Evolutionary conservation across 2,329 filamentous ascomycete genomes (phyloP).

Genomic region (Dothistroma septosporum): DNA sequence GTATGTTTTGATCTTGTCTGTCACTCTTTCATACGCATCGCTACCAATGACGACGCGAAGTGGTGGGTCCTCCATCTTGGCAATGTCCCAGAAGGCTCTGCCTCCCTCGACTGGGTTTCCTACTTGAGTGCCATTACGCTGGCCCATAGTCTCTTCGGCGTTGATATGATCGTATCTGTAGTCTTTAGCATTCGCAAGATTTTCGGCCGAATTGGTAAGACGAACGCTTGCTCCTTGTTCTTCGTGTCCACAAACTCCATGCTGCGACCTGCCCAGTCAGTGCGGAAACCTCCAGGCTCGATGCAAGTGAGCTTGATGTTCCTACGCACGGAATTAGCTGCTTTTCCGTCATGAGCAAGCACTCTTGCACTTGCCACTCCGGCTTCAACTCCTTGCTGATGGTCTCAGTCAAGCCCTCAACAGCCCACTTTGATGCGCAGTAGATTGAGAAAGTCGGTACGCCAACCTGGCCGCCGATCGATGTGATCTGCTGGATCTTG

Average conservation of each 20-base stretch:
- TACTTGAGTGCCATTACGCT: conserved; percentile 43
- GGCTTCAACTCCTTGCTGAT: conserved; percentile 42
- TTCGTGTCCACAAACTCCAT: conserved; percentile 47
- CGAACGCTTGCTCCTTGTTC: conserved; percentile 35
- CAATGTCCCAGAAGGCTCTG: conserved; percentile 52
- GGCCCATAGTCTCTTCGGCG: conserved; percentile 39
- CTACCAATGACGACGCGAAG: conserved; percentile 52
- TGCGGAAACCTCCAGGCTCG: conserved; percentile 46
- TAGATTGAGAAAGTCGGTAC: conserved; percentile 42
- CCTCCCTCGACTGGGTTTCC: conserved; percentile 45
- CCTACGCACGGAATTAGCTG: background rate
- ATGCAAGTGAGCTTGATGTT: conserved; percentile 45
- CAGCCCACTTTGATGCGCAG: conserved; percentile 44
- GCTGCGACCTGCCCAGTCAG: conserved; percentile 45
- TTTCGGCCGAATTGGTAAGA: background rate
- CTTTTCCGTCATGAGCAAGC: background rate
- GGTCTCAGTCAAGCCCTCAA: conserved; percentile 48
- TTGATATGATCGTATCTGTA: conserved; percentile 42
- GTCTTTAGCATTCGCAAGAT: conserved; percentile 29
- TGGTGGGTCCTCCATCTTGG: conserved; percentile 50
- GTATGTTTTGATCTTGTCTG: conserved; percentile 49
- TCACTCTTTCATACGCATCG: conserved; percentile 50
- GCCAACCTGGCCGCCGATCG: conserved; percentile 48
- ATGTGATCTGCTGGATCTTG: conserved; percentile 53
- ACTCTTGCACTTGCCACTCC: conserved; percentile 35